Evolutionary conservation across 1,284 basidiomycete genomes (phyloP).

Genomic region (Uromyces viciae-fabae): DNA sequence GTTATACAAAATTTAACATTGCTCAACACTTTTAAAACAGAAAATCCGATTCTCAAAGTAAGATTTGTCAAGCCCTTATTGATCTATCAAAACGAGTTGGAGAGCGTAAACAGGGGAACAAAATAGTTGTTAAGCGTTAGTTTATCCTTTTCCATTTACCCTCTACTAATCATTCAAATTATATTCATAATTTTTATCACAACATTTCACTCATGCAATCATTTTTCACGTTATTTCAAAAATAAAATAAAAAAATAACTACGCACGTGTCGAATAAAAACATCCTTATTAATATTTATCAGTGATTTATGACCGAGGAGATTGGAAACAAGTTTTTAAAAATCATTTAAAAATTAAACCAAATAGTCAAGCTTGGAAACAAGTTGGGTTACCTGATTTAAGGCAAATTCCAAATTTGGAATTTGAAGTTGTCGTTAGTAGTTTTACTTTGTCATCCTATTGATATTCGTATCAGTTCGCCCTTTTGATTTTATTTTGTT

Average conservation of each 20-base stretch:
- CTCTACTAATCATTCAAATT: neutral
- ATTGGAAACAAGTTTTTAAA: constrained; percentile 59
- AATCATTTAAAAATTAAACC: constrained; percentile 29
- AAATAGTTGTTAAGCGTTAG: constrained; percentile 60
- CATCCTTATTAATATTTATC: constrained; percentile 48
- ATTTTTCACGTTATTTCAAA: too few species aligned
- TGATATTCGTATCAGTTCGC: neutral
- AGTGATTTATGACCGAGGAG: constrained; percentile 68
- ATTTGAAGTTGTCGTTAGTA: constrained; percentile 62
- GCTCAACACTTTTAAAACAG: constrained; percentile 47
- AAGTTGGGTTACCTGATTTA: constrained; percentile 62
- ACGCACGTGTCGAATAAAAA: neutral
- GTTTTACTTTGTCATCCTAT: neutral
- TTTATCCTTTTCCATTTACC: neutral
- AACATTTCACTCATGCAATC: too few species aligned
- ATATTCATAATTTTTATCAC: neutral
- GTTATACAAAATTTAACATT: neutral
- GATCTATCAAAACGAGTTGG: constrained; percentile 61
- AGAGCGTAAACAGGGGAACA: constrained; percentile 58
- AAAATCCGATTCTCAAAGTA: constrained; percentile 60
- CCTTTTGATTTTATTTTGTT: neutral
- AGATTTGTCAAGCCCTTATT: constrained; percentile 61
- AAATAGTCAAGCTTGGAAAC: constrained; percentile 60
- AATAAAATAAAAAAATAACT: too few species aligned
- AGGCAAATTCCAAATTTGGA: constrained; percentile 65